These are phyloP conservation scores for Pseudonitzschia pungens DNA, from an alignment of 108 stramenopile species.

Conservation along the genomic window DNA sequence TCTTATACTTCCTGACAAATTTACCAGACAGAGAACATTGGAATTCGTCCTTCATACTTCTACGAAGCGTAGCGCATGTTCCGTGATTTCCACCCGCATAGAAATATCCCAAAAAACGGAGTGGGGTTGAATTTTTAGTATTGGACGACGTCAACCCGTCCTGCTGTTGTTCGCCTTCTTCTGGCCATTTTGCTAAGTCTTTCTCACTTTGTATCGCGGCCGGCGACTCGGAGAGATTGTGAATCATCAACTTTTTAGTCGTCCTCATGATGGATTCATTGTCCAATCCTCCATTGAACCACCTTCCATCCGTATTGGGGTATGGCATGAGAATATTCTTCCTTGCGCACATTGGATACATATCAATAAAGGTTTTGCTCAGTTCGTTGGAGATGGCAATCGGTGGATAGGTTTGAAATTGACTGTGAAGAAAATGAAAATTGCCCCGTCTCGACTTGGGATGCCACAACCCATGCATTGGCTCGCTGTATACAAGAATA, in stretches of 20 bases:
- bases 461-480: slow-evolving; percentile 39
- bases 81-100: slow-evolving; percentile 41
- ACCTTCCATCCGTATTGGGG: slow-evolving; percentile 45
- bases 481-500: slow-evolving; percentile 45
- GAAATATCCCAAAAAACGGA: slow-evolving; percentile 26
- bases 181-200: background rate
- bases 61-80: slow-evolving; percentile 24
- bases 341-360: slow-evolving; percentile 36
- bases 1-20: background rate
- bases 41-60: slow-evolving; percentile 22
- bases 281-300: slow-evolving; percentile 45
- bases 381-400: slow-evolving; percentile 45
- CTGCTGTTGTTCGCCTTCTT: background rate
- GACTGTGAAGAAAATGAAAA: slow-evolving; percentile 37
- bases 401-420: slow-evolving; percentile 42
- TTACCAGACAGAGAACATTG: slow-evolving; percentile 17
- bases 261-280: background rate
- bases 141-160: no score
- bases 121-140: background rate
- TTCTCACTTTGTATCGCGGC: slow-evolving; percentile 18
- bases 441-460: slow-evolving; percentile 20
- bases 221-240: slow-evolving; percentile 3
- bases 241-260: background rate
- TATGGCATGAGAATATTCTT: slow-evolving; percentile 48
- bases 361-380: slow-evolving; percentile 34